Conservation (phyloP, 2,329 filamentous ascomycete genomes). For the Ilyonectria destructans region DNA sequence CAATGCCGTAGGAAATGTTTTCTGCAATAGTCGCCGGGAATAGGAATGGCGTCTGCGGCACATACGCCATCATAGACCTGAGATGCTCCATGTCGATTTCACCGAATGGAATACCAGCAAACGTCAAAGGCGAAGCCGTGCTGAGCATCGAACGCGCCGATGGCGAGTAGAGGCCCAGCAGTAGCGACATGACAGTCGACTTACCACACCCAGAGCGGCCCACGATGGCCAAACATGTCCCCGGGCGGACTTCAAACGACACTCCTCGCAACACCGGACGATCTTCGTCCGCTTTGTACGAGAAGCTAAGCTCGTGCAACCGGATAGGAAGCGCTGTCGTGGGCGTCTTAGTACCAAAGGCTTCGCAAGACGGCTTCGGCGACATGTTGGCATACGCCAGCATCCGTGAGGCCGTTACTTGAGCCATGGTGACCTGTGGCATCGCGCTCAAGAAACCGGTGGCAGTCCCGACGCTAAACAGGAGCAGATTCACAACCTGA, state of each 20-base stretch:
- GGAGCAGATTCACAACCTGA: slow-evolving; percentile 84
- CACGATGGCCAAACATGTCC: slow-evolving; percentile 83
- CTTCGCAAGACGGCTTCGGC: slow-evolving; percentile 69
- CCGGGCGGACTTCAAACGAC: slow-evolving; percentile 75
- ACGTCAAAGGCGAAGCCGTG: slow-evolving; percentile 63
- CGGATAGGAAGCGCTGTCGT: slow-evolving; percentile 62
- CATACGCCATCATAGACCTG: slow-evolving; percentile 76
- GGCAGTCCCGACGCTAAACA: slow-evolving; percentile 86
- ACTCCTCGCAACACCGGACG: slow-evolving; percentile 74
- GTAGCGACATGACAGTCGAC: slow-evolving; percentile 83
- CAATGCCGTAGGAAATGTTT: slow-evolving; percentile 88
- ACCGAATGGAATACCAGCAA: slow-evolving; percentile 71
- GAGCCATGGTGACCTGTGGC: slow-evolving; percentile 84
- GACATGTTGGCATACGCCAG: slow-evolving; percentile 79
- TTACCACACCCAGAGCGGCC: slow-evolving; percentile 93
- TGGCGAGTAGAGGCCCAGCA: slow-evolving; percentile 80
- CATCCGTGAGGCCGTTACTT: slow-evolving; percentile 80
- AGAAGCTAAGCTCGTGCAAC: slow-evolving; percentile 74
- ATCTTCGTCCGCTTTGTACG: slow-evolving; percentile 75
- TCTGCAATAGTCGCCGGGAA: slow-evolving; percentile 84
- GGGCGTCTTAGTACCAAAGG: slow-evolving; percentile 58
- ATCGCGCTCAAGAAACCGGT: slow-evolving; percentile 80
- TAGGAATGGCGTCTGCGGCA: slow-evolving; percentile 80
- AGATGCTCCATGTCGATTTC: slow-evolving; percentile 74
- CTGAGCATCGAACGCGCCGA: slow-evolving; percentile 12